Evolutionary conservation across 345 rosid genomes (phyloP).

Genomic region (Rubroshorea leprosula): DNA sequence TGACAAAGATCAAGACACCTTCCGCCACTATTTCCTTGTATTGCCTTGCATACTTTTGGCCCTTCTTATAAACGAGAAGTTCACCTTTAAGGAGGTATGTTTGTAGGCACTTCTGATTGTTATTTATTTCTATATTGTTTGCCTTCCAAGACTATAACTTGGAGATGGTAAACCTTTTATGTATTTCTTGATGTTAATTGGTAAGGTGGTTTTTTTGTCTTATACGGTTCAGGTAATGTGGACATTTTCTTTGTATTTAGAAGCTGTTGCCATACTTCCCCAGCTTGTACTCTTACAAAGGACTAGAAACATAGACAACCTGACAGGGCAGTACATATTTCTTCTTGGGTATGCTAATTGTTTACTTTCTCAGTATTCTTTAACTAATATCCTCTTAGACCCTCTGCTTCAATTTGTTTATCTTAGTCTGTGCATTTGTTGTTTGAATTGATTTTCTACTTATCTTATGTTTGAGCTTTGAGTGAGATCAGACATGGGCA

Average conservation of each 20-base stretch:
- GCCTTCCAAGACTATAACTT: background rate
- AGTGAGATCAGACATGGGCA: too few species aligned
- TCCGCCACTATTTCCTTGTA: conserved; percentile 54
- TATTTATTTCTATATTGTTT: background rate
- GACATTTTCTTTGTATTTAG: conserved; percentile 71
- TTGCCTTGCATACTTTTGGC: conserved; percentile 70
- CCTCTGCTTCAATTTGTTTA: background rate
- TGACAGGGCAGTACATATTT: conserved; percentile 72
- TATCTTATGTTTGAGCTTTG: background rate
- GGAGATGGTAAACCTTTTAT: background rate
- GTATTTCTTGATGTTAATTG: background rate
- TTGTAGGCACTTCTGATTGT: background rate
- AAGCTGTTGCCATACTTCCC: conserved; percentile 82
- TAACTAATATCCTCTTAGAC: conserved; percentile 1
- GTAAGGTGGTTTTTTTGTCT: background rate
- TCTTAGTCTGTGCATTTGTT: conserved; percentile 1
- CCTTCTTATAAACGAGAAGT: conserved; percentile 57
- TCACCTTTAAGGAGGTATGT: conserved; percentile 64
- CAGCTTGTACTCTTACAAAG: conserved; percentile 78
- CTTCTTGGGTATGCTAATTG: conserved; percentile 60
- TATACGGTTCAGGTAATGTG: conserved; percentile 48
- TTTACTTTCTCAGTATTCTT: background rate
- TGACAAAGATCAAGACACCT: conserved; percentile 69
- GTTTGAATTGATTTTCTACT: background rate
- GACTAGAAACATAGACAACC: conserved; percentile 74